Evolutionary conservation across 2,329 filamentous ascomycete genomes (phyloP), one percentile per base, ranked within the genome.

Genomic region (Pyrenochaeta sp.): DNA sequence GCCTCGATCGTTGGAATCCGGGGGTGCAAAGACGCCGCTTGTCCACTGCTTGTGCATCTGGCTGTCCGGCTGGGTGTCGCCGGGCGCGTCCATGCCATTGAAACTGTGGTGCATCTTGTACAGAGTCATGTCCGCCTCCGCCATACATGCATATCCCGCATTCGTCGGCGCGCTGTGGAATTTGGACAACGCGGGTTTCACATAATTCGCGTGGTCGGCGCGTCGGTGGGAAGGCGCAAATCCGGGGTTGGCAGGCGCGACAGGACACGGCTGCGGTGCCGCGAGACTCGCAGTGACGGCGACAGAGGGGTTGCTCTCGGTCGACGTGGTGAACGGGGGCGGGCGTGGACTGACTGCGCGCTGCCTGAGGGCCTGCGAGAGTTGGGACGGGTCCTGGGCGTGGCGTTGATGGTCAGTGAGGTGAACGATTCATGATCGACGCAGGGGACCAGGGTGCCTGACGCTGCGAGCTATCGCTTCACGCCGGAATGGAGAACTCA

Each of bases 31-130:
- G 17, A 63, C 44, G 18, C 52, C 61, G 27, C 69, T 73, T 30
- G 65, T 69, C 47, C 61, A 74, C 15, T 73, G 58, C 32, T 61
- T 71, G 55, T 75, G 74, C 31, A 77, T 71, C 51, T 78, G 76
- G 39, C 74, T 75, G 40, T 75, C 73, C 17, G 71, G 68, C 60
- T 79, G 76, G 1, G 76, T 78, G 48, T 79, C 76, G 35, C 74
- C 75, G 2, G 64, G 63, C 13, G 51, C 58, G 44, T 68, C 68
- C 35, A 67, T 65, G 32, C 61, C 71, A 22, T 60, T 71, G 48
- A 76, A 77, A 22, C 71, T 73, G 20, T 61, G 55, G 41, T 54
- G 44, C 63, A 68, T 68, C 20, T 55, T 71, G 26, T 31, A n/a
- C n/a, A n/a, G 44, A 13, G 42, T 52, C 27, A 40, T 42, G 11